phyloP scores from a whole-genome alignment of 495 filamentous ascomycete species.

The Neurospora discreta region DNA sequence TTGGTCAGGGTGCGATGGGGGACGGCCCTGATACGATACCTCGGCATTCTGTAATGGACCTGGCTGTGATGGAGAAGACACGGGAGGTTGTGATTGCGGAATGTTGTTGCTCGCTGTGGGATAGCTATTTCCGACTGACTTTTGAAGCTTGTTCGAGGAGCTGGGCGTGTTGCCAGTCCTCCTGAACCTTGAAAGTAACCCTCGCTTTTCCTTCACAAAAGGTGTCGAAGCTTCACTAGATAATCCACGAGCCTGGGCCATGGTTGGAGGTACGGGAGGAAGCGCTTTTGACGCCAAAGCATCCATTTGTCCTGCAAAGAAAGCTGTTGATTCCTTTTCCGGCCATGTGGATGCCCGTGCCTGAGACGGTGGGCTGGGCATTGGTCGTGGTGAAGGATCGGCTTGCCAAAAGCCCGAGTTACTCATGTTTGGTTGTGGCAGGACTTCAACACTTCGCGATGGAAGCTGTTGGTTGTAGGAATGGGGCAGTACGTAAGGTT shows the following conservation, averaged over 20 bases:
- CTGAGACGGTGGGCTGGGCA: background rate
- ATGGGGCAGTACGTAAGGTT: background rate
- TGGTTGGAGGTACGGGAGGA: background rate
- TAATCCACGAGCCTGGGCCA: background rate
- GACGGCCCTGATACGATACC: background rate
- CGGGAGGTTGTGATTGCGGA: background rate
- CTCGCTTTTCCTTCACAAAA: background rate
- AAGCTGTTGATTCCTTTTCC: background rate
- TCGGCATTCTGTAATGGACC: background rate
- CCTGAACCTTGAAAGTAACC: background rate
- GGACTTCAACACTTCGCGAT: background rate
- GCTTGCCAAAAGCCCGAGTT: background rate
- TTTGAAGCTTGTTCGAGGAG: background rate
- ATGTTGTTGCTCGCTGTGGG: background rate
- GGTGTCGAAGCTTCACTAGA: background rate
- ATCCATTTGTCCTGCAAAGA: background rate
- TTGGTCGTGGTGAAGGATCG: background rate
- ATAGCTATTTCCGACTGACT: background rate
- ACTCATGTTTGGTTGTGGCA: background rate
- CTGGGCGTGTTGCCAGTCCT: background rate
- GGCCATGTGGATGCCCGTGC: background rate
- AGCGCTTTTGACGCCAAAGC: background rate
- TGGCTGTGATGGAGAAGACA: background rate
- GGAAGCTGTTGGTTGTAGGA: background rate
- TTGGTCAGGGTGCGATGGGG: background rate